phyloP scores from a whole-genome alignment of 257 asterid species.

The Coffea canephora region DNA sequence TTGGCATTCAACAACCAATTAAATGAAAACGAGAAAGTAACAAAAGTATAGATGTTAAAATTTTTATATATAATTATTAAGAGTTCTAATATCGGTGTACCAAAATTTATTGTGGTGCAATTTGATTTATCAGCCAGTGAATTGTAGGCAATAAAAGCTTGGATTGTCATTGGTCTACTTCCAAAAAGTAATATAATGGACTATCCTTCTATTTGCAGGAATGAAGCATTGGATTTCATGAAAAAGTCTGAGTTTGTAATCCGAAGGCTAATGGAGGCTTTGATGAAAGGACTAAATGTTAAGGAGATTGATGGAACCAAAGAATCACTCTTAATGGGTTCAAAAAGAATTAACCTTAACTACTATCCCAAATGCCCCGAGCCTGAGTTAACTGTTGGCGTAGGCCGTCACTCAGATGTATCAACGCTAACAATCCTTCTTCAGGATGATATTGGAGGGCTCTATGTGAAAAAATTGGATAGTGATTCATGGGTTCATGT shows the following conservation, averaged over 20 bases:
- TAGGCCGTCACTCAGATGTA: conserved; percentile 37
- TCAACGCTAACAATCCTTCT: conserved; percentile 31
- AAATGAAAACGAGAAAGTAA: too few species aligned
- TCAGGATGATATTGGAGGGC: conserved; percentile 35
- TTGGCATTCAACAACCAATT: too few species aligned
- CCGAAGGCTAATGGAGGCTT: conserved; percentile 19
- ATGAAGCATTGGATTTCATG: conserved; percentile 25
- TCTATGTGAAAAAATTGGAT: conserved; percentile 24
- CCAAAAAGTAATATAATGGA: too few species aligned
- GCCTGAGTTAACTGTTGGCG: conserved; percentile 31
- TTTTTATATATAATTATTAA: too few species aligned
- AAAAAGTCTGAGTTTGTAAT: conserved; percentile 20
- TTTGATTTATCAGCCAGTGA: too few species aligned
- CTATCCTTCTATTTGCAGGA: conserved; percentile 7
- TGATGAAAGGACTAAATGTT: conserved; percentile 24
- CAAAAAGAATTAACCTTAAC: conserved; percentile 26
- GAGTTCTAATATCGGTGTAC: too few species aligned
- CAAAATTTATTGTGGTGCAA: too few species aligned
- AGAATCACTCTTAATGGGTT: conserved; percentile 31
- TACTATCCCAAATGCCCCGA: conserved; percentile 39
- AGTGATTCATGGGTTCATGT: conserved; percentile 28
- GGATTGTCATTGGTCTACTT: too few species aligned
- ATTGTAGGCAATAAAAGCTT: too few species aligned
- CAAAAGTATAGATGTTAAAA: too few species aligned
- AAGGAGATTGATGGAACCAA: conserved; percentile 19